Evolutionary conservation across 768 basidiomycete species (phyloP), one percentile per base, ranked within the genome.

Genomic region (Hericium erinaceus): DNA sequence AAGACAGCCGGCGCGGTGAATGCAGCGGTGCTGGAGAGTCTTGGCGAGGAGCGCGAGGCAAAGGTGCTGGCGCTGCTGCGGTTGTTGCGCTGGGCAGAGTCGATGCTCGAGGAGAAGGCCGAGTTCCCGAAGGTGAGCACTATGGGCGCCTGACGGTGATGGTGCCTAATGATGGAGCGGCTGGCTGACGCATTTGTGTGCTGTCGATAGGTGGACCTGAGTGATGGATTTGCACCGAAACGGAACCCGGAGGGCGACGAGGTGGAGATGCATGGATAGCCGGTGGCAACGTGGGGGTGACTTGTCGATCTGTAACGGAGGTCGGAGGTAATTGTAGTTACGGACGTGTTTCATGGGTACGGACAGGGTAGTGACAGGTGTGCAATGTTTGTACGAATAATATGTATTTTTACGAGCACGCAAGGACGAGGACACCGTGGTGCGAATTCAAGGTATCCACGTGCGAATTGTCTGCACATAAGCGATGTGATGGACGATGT

Each of bases 1-100:
- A 89, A 88, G 73, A 95, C 95, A n/a, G 95, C 95, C 1, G 85
- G 89, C 20, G 92, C 95, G 73, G 85, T 98, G 68, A 99, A 99
- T 67, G 88, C 91, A 1, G 95, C 95, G 37, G 95, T 99, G 56
- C 74, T 99, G 67, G 91, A 94, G 66, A 89, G 87, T 66, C 76
- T 93, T 60, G 89, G 92, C 63, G 92, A 98, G 65, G 92, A 93
- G 0, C 89, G 88, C 68, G 91, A 95, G 68, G 91, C 95, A 57
- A 97, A 95, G 72, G 73, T 98, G 53, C 82, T 87, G 28, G 85
- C 84, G 16, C 68, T 98, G 67, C 71, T 98, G 70, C 84, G 88
- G 72, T 75, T 97, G 64, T 75, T 95, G 64, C 82, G 80, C 49
- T 98, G 94, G 93, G 94, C 92, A 0, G 93, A 95, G 74, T 77